Percentiles rank a stretch among this genome's conserved stretches.
Evolutionary conservation across 2,329 filamentous ascomycete genomes (phyloP).

Genomic region (Helotiales sp.): DNA sequence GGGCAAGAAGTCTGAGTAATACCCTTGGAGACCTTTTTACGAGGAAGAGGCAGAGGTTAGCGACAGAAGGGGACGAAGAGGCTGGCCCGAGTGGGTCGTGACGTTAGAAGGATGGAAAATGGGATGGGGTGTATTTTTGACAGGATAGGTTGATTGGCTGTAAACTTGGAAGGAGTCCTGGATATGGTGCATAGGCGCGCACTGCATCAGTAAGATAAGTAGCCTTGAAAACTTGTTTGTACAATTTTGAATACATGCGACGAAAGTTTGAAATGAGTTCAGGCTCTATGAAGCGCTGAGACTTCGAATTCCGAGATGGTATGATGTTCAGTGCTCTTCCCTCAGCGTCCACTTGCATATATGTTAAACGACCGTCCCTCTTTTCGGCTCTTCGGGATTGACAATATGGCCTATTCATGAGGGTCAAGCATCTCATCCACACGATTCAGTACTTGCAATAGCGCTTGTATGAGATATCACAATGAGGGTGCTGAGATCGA

Average conservation of each 20-base stretch:
- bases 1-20: constrained; percentile 30
- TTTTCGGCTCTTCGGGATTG: too few relatives aligned
- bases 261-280: not conserved
- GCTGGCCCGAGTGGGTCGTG: constrained; percentile 28
- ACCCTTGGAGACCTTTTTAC: constrained; percentile 28
- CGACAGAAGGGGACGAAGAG: constrained; percentile 24
- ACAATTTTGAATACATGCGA: not conserved
- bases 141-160: not conserved
- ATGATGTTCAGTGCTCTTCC: too few relatives aligned
- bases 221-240: not conserved
- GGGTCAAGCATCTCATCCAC: too few relatives aligned
- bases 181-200: not conserved
- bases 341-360: too few relatives aligned
- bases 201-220: not conserved
- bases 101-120: too few relatives aligned
- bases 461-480: too few relatives aligned
- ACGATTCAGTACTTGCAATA: too few relatives aligned
- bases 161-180: not conserved
- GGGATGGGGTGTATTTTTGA: constrained; percentile 5
- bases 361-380: too few relatives aligned
- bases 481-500: too few relatives aligned
- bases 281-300: too few relatives aligned
- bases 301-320: too few relatives aligned
- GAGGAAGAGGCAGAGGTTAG: constrained; percentile 18
- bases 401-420: too few relatives aligned